Evolutionary conservation across 257 asterid genomes (phyloP).

Genomic region (Solanum infundibuliforme): DNA sequence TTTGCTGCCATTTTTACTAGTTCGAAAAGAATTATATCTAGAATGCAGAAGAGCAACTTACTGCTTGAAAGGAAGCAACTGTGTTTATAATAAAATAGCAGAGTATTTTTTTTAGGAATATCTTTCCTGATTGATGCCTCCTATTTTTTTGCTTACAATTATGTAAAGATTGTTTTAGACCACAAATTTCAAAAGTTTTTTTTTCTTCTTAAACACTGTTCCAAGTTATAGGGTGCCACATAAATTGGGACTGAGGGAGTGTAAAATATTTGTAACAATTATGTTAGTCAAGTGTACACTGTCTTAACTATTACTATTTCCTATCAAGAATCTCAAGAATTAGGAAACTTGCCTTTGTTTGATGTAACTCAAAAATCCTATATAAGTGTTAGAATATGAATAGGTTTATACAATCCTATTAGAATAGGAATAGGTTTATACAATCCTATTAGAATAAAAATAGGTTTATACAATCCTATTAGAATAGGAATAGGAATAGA

Average conservation of each 20-base stretch:
- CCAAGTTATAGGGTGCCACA: not conserved
- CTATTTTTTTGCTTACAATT: not conserved
- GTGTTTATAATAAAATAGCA: not conserved
- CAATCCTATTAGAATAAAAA: too few relatives aligned
- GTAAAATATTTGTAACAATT: not conserved
- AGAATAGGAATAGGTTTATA: too few relatives aligned
- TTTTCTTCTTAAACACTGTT: not conserved
- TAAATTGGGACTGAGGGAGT: not conserved
- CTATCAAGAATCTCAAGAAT: not conserved
- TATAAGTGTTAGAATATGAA: too few relatives aligned
- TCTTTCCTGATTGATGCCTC: not conserved
- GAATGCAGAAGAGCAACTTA: not conserved
- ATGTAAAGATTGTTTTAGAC: not conserved
- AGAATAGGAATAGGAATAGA: too few relatives aligned
- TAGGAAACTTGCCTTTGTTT: not conserved
- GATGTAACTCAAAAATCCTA: not conserved
- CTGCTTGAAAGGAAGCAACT: not conserved
- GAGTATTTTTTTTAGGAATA: not conserved
- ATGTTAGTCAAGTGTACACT: not conserved
- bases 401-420: too few relatives aligned
- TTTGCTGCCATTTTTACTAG: not conserved
- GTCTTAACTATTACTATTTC: not conserved
- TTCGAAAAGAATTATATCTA: not conserved
- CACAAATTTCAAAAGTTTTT: not conserved
- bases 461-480: too few relatives aligned